phyloP scores from a whole-genome alignment of 805 yeast species.

The Starmera quercuum region DNA sequence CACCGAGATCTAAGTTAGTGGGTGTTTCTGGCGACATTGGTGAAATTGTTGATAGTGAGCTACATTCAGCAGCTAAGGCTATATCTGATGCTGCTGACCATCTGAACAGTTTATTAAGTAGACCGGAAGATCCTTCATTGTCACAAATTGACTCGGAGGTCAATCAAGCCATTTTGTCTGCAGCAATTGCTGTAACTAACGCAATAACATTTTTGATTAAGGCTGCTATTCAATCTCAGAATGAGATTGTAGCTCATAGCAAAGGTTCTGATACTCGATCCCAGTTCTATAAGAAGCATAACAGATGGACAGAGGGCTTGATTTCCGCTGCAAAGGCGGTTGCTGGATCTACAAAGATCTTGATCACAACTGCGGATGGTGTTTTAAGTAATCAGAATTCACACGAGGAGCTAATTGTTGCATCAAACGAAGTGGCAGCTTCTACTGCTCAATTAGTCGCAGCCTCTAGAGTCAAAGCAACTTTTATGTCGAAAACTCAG shows the following conservation, averaged over 20 bases:
- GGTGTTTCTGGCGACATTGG: conserved; percentile 48
- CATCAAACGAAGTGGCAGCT: conserved; percentile 87
- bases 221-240: conserved; percentile 75
- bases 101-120: conserved; percentile 42
- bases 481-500: conserved; percentile 69
- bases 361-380: conserved; percentile 83
- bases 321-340: conserved; percentile 85
- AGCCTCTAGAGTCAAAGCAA: conserved; percentile 81
- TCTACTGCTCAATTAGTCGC: conserved; percentile 90
- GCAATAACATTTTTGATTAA: conserved; percentile 66
- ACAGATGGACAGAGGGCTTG: conserved; percentile 90
- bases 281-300: conserved; percentile 79
- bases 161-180: conserved; percentile 67
- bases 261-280: conserved; percentile 58
- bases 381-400: conserved; percentile 56
- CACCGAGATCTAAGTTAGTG: conserved; percentile 28
- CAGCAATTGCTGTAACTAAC: conserved; percentile 74
- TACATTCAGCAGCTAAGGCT: conserved; percentile 64
- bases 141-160: conserved; percentile 56
- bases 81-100: conserved; percentile 59
- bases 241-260: conserved; percentile 70
- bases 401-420: conserved; percentile 80
- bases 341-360: conserved; percentile 73
- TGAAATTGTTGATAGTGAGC: conserved; percentile 64
- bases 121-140: conserved; percentile 41